Conservation (phyloP, 2,329 filamentous ascomycete genomes). For the Phoma sp. region DNA sequence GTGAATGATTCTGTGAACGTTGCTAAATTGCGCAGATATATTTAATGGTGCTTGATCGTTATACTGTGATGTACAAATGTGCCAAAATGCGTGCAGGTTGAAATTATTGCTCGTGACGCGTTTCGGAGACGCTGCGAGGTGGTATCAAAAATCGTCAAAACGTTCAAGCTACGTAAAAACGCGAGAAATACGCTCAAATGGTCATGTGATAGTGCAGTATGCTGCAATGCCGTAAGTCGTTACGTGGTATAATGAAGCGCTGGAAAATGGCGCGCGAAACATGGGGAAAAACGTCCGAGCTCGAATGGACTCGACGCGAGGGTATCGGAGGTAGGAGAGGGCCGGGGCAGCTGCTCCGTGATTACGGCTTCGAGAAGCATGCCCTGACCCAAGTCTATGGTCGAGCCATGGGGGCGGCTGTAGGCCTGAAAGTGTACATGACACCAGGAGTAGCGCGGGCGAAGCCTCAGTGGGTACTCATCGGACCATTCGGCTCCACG, state of each 20-base stretch:
- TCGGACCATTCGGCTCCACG: constrained; percentile 29
- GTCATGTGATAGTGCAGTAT: constrained; percentile 3
- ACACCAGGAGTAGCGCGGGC: constrained; percentile 1
- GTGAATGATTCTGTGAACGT: neutral
- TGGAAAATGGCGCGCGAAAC: constrained; percentile 7
- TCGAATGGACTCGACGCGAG: neutral
- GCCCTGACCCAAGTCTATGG: constrained; percentile 9
- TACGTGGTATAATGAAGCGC: constrained; percentile 18
- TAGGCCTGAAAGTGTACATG: constrained; percentile 6
- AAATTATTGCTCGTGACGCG: neutral
- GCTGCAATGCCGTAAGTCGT: constrained; percentile 11
- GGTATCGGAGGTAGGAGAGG: neutral
- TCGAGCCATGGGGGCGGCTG: constrained; percentile 1
- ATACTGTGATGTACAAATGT: constrained; percentile 7
- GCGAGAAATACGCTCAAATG: neutral
- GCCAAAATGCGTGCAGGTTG: neutral
- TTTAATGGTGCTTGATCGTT: neutral
- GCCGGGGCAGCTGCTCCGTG: neutral
- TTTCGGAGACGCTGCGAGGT: neutral
- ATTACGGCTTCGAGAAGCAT: constrained; percentile 10
- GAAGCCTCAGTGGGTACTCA: constrained; percentile 10
- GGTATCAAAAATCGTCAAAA: constrained; percentile 10
- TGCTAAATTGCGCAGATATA: neutral
- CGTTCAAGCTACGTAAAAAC: neutral
- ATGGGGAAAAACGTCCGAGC: constrained; percentile 10